phyloP scores from a whole-genome alignment of 2,329 filamentous ascomycete species.

The Paraconiothyrium sp. region DNA sequence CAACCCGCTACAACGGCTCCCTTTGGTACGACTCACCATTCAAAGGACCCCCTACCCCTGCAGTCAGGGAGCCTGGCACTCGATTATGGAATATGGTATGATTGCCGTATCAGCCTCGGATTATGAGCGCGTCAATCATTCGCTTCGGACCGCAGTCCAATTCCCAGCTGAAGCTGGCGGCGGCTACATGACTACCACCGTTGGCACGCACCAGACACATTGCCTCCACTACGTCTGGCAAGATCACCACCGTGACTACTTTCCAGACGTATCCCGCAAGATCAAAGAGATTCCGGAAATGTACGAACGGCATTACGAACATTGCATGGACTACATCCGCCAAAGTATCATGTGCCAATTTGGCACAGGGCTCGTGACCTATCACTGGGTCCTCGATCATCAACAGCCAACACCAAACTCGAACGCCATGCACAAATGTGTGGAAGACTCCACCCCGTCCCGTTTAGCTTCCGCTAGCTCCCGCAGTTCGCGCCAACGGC shows the following conservation, averaged over 20 bases:
- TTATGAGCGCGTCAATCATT: background rate
- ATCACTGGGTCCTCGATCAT: background rate
- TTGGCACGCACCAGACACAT: background rate
- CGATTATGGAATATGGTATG: background rate
- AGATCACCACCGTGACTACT: background rate
- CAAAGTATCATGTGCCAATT: slow-evolving; percentile 2
- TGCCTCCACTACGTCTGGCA: background rate
- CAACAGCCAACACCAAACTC: background rate
- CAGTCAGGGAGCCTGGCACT: background rate
- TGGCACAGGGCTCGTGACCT: background rate
- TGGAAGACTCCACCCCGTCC: background rate
- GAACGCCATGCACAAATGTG: slow-evolving; percentile 1
- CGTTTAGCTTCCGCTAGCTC: background rate
- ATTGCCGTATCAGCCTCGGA: background rate
- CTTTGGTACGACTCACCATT: background rate
- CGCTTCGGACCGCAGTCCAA: background rate
- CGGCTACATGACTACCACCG: background rate
- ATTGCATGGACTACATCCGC: slow-evolving; percentile 1
- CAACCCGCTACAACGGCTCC: background rate
- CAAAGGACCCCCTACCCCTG: background rate
- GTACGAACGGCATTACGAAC: slow-evolving; percentile 4
- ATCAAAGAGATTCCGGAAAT: background rate
- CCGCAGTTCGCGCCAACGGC: too few relatives aligned
- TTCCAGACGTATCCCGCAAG: background rate
- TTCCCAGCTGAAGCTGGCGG: background rate